These are phyloP conservation scores for Rhizopogon sp. DNA, from an alignment of 768 basidiomycete species.

Conservation along the genomic window DNA sequence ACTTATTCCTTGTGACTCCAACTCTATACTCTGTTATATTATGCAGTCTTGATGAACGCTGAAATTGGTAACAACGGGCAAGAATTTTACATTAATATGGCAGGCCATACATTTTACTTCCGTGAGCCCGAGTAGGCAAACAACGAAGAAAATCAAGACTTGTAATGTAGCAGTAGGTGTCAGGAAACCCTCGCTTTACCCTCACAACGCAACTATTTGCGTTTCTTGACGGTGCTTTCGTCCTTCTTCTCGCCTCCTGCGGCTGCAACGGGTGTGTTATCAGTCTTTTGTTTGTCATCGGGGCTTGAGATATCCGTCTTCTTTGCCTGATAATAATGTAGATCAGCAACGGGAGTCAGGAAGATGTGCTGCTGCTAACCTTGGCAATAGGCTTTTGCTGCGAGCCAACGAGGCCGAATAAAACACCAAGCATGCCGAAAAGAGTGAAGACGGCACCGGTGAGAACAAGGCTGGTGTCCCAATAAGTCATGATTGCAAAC, in stretches of 20 bases:
- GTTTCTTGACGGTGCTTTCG: conserved; percentile 68
- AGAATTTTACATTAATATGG: neutral
- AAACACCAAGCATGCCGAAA: conserved; percentile 77
- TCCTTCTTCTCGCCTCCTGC: conserved; percentile 74
- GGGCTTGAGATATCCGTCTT: conserved; percentile 66
- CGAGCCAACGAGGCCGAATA: conserved; percentile 76
- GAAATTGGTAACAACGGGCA: neutral
- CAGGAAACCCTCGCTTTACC: neutral
- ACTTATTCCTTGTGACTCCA: neutral
- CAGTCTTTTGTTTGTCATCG: conserved; percentile 62
- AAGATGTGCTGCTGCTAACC: conserved; percentile 34
- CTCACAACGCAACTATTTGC: conserved; percentile 40
- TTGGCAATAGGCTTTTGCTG: conserved; percentile 66
- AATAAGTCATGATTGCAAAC: conserved; percentile 80
- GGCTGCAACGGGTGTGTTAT: conserved; percentile 62
- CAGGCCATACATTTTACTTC: conserved; percentile 21
- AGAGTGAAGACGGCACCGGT: conserved; percentile 70
- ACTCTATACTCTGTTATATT: too few relatives aligned
- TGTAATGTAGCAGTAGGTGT: neutral
- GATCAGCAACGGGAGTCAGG: neutral
- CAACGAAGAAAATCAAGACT: neutral
- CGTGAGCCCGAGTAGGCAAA: conserved; percentile 4
- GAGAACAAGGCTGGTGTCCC: conserved; percentile 81
- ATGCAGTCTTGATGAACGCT: neutral
- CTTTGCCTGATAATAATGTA: conserved; percentile 49